These are phyloP conservation scores for Capsicum rhomboideum DNA, from an alignment of 257 asterid species.

Conservation along the genomic window DNA sequence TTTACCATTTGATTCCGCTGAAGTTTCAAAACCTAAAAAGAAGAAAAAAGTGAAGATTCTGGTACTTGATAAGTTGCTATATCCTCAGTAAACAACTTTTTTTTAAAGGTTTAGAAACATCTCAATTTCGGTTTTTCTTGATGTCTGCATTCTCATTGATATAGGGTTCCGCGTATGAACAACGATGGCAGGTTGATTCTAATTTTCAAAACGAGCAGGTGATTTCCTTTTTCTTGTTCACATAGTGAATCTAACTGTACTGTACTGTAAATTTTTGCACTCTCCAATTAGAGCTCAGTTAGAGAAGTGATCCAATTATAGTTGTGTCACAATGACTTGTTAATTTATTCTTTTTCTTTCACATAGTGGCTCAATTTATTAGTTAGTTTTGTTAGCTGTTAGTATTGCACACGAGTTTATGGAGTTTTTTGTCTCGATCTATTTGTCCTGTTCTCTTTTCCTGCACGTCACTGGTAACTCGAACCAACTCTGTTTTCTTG, in stretches of 20 bases:
- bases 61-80: constrained; percentile 37
- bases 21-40: constrained; percentile 77
- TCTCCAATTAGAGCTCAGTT: not conserved
- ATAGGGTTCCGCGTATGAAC: constrained; percentile 63
- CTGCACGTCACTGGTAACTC: not conserved
- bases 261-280: not conserved
- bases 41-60: constrained; percentile 72
- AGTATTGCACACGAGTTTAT: not conserved
- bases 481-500: not conserved
- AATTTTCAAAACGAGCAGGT: constrained; percentile 86
- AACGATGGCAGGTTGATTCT: constrained; percentile 66
- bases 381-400: not conserved
- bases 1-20: constrained; percentile 49
- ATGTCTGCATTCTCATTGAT: constrained; percentile 1
- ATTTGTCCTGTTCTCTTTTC: not conserved
- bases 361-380: not conserved
- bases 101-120: not conserved
- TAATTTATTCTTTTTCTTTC: not conserved
- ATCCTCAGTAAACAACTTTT: not conserved
- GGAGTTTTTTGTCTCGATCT: not conserved
- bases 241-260: not conserved
- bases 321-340: not conserved
- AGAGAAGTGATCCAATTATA: not conserved
- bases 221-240: constrained; percentile 15
- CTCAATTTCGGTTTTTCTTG: not conserved